A percentile compares a stretch with the other conserved stretches of the same genome.
Evolutionary conservation across 345 rosid species (phyloP).

Genomic region (Citrus trifoliata): DNA sequence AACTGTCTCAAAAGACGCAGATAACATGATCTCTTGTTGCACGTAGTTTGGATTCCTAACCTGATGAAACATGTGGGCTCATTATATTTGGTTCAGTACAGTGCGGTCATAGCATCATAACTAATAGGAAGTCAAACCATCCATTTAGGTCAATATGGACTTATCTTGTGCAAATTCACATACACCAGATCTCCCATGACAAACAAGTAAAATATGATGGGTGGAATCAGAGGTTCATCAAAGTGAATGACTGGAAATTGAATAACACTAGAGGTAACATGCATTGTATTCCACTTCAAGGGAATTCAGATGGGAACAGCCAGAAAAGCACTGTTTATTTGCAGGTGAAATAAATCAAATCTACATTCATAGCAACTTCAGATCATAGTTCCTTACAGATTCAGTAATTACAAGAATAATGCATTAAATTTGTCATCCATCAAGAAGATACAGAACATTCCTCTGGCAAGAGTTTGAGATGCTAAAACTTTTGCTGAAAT

Average conservation of each 20-base stretch:
- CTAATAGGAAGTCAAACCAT: background rate
- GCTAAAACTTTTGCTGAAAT: background rate
- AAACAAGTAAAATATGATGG: background rate
- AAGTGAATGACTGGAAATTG: background rate
- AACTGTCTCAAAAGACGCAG: background rate
- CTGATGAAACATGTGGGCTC: background rate
- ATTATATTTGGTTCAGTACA: background rate
- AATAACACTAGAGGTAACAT: background rate
- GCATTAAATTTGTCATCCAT: too few species aligned
- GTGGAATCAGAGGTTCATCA: background rate
- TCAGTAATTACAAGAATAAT: background rate
- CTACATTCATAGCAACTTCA: background rate
- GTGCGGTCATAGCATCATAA: background rate
- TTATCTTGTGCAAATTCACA: background rate
- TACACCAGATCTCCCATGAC: background rate
- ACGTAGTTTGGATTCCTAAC: background rate
- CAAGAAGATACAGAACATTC: background rate
- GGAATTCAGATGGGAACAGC: background rate
- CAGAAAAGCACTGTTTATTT: background rate
- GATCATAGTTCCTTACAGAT: background rate
- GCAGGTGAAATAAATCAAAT: background rate
- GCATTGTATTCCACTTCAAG: background rate
- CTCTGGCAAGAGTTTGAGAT: background rate
- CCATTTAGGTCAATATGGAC: background rate
- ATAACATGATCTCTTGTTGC: background rate